Percentiles rank a stretch among this genome's conserved stretches.
Conservation (phyloP, 176 grass and related monocot species). For the Raddia guianensis region DNA sequence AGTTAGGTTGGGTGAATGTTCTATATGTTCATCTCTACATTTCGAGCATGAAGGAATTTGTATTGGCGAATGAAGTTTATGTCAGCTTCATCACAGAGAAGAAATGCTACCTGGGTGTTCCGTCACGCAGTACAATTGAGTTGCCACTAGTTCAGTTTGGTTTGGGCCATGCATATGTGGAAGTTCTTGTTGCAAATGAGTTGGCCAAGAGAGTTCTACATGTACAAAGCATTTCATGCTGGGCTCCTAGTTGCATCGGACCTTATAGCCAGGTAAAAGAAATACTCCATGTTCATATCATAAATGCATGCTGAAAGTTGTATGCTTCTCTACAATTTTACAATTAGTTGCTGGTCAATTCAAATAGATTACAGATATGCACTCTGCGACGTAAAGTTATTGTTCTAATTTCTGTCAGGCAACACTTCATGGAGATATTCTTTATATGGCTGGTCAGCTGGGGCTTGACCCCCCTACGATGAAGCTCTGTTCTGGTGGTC, state of each 20-base stretch:
- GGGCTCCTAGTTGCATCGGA: constrained; percentile 99
- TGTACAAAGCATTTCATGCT: constrained; percentile 98
- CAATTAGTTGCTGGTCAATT: constrained; percentile 16
- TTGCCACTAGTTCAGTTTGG: constrained; percentile 67
- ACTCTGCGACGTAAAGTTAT: not conserved
- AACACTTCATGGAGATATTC: constrained; percentile 71
- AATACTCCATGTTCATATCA: not conserved
- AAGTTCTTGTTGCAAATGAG: constrained; percentile 81
- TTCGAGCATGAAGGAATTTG: constrained; percentile 89
- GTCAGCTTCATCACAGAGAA: constrained; percentile 84
- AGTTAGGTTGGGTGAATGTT: constrained; percentile 84
- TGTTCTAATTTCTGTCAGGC: constrained; percentile 55
- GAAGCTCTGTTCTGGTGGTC: constrained; percentile 65
- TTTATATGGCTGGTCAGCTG: constrained; percentile 93
- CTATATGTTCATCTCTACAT: constrained; percentile 96
- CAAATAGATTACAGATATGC: not conserved
- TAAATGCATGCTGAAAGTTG: constrained; percentile 12
- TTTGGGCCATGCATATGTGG: constrained; percentile 70
- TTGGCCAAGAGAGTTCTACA: constrained; percentile 87
- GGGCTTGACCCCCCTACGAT: constrained; percentile 88
- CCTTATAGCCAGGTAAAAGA: constrained; percentile 90
- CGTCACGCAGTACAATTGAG: constrained; percentile 93
- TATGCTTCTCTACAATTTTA: not conserved
- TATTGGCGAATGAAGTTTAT: constrained; percentile 86
- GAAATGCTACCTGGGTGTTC: constrained; percentile 85